phyloP scores from a whole-genome alignment of 2,329 filamentous ascomycete species.

The Talaromyces verruculosus region DNA sequence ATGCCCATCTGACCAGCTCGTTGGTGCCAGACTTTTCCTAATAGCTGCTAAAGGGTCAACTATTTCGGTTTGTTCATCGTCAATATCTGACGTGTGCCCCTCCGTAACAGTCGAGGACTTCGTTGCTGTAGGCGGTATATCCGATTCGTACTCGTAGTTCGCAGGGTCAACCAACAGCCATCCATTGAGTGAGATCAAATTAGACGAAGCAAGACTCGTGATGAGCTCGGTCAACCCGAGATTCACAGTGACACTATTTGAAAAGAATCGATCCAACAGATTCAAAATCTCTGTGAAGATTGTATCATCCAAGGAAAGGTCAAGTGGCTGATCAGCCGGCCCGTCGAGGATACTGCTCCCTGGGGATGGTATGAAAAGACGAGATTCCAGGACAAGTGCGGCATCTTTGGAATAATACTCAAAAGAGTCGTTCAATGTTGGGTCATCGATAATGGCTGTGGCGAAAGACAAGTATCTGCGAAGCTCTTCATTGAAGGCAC shows the following conservation, averaged over 20 bases:
- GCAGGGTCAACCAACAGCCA: slow-evolving; percentile 78
- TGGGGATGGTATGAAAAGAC: slow-evolving; percentile 33
- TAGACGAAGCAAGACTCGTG: slow-evolving; percentile 78
- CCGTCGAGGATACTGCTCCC: slow-evolving; percentile 39
- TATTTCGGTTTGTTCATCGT: slow-evolving; percentile 35
- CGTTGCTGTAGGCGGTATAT: slow-evolving; percentile 20
- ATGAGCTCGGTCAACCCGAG: slow-evolving; percentile 81
- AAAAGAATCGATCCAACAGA: slow-evolving; percentile 76
- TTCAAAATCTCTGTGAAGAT: slow-evolving; percentile 54
- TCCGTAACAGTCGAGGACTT: slow-evolving; percentile 17
- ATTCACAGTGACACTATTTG: slow-evolving; percentile 90
- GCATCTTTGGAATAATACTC: slow-evolving; percentile 50
- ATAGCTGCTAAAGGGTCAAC: slow-evolving; percentile 30
- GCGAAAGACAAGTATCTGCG: slow-evolving; percentile 40
- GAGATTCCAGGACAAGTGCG: slow-evolving; percentile 52
- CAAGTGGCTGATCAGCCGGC: slow-evolving; percentile 62
- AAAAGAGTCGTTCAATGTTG: slow-evolving; percentile 44
- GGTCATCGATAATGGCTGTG: slow-evolving; percentile 39
- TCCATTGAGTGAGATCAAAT: slow-evolving; percentile 80
- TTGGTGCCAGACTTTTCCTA: slow-evolving; percentile 42
- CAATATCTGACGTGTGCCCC: slow-evolving; percentile 41
- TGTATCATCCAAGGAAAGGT: slow-evolving; percentile 64
- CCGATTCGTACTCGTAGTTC: slow-evolving; percentile 55
- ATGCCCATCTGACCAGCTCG: slow-evolving; percentile 51
- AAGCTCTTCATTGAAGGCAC: slow-evolving; percentile 44